Conservation (phyloP, 2,329 filamentous ascomycete species). For the Cordyceps farinosa region DNA sequence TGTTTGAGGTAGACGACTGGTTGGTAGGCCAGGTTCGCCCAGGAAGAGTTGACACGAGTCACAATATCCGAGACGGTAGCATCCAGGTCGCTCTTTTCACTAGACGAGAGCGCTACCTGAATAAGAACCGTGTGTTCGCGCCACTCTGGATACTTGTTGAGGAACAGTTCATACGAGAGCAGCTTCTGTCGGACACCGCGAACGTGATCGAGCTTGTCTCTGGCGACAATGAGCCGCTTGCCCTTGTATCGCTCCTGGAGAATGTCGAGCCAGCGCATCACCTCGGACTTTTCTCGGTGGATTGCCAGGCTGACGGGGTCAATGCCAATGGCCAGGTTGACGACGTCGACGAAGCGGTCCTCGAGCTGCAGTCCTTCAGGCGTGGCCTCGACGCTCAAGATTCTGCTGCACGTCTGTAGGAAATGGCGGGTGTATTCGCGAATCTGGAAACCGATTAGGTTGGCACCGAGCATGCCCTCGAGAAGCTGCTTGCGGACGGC, state of each 20-base stretch:
- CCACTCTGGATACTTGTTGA: constrained; percentile 92
- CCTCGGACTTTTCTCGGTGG: constrained; percentile 68
- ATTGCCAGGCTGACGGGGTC: constrained; percentile 72
- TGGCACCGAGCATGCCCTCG: constrained; percentile 88
- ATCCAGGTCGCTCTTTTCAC: constrained; percentile 82
- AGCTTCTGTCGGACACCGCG: constrained; percentile 92
- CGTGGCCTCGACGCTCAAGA: constrained; percentile 86
- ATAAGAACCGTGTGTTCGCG: constrained; percentile 84
- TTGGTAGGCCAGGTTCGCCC: constrained; percentile 87
- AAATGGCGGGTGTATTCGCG: constrained; percentile 93
- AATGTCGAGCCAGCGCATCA: constrained; percentile 72
- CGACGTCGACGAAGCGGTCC: constrained; percentile 87
- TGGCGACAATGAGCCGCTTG: constrained; percentile 86
- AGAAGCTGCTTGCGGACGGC: constrained; percentile 82
- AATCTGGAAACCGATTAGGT: constrained; percentile 90
- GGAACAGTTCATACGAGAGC: constrained; percentile 85
- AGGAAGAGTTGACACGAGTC: constrained; percentile 86
- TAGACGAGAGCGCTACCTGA: constrained; percentile 87
- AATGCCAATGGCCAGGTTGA: constrained; percentile 83
- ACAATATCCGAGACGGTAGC: constrained; percentile 90
- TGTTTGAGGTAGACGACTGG: constrained; percentile 92
- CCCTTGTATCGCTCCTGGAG: constrained; percentile 81
- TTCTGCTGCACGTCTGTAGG: constrained; percentile 87
- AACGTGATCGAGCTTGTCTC: constrained; percentile 91
- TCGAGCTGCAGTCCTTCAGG: constrained; percentile 86